phyloP scores from a whole-genome alignment of 2,329 filamentous ascomycete genomes.

The Chaetoscypha palmicola region DNA sequence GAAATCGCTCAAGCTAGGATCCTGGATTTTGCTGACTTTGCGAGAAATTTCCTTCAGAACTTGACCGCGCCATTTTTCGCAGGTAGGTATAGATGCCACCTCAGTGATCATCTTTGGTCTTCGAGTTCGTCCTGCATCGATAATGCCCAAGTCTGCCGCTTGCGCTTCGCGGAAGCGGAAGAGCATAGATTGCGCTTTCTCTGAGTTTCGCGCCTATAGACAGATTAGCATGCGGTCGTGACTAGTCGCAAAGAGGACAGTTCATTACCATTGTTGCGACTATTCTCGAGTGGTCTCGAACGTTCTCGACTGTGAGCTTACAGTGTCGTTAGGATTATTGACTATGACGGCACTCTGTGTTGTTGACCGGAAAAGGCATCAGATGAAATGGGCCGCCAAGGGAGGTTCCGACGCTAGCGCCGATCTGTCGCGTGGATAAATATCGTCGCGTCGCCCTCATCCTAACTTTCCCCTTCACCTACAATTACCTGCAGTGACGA shows the following conservation, averaged over 20 bases:
- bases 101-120: constrained; percentile 88
- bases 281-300: too few relatives aligned
- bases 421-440: constrained; percentile 8
- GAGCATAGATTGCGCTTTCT: constrained; percentile 99
- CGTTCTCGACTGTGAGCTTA: too few relatives aligned
- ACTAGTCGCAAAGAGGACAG: background rate
- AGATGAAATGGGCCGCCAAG: too few relatives aligned
- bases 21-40: constrained; percentile 95
- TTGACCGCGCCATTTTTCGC: constrained; percentile 97
- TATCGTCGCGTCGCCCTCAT: constrained; percentile 14
- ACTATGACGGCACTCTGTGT: too few relatives aligned
- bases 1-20: constrained; percentile 83
- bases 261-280: constrained; percentile 28
- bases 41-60: constrained; percentile 95
- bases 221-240: constrained; percentile 9
- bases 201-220: constrained; percentile 80
- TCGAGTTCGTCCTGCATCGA: constrained; percentile 83
- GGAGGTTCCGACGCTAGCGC: background rate
- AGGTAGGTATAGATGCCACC: constrained; percentile 73
- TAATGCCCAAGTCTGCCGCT: constrained; percentile 90
- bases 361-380: background rate
- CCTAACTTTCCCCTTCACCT: constrained; percentile 8
- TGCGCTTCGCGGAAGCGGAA: constrained; percentile 98
- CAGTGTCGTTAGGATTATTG: too few relatives aligned
- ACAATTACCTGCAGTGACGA: constrained; percentile 31